Base-by-base conservation (phyloP, 1,139 yeast species). In the Suhomyces maxii region DNA sequence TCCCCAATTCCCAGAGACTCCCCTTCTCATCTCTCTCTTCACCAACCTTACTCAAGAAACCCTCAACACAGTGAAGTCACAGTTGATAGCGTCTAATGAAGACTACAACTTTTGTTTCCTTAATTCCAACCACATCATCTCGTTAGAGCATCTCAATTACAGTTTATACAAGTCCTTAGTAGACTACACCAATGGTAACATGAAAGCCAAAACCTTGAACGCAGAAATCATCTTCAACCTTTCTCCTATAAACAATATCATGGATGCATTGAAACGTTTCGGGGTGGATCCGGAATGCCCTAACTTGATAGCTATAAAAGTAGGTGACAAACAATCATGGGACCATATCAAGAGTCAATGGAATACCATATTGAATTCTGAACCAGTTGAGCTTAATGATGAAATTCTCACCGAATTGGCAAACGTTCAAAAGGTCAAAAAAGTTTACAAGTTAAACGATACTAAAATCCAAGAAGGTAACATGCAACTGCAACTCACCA, bases 241-340 rank as follows among this genome's bases (percentile, higher is more conserved):
- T 48, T 70, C 76, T 4, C 78, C 79, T 2, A 63, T 69, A 12
- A 75, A 73, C 58, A 74, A 72, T 49, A 71, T 75, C 39, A 63
- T 66, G 62, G 79, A 75, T 47, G 77, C 79, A 1, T 61, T 75
- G 50, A 68, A 63, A 45, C 54, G 69, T 46, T 75, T 75, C 56
- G 79, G 79, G 1, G 65, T 75, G 13, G 74, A 69, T 54, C 62
- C 61, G 12, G 51, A 56, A 13, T 58, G 68, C 38, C 50, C 56
- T 9, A 63, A 62, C 41, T 51, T 71, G 10, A 58, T 74, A 3
- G 69, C 64, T 9, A 55, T 75, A n/a, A 70, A 69, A 47, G 62
- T 73, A 3, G 26, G 60, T n/a, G 38, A 51, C 7, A 35, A 41
- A 1, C 41, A 34, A 18, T 37, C 37, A 13, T 5, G 14, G 36